These are phyloP conservation scores for Solanum habrochaites DNA, from an alignment of 257 asterid genomes.

Conservation along the genomic window DNA sequence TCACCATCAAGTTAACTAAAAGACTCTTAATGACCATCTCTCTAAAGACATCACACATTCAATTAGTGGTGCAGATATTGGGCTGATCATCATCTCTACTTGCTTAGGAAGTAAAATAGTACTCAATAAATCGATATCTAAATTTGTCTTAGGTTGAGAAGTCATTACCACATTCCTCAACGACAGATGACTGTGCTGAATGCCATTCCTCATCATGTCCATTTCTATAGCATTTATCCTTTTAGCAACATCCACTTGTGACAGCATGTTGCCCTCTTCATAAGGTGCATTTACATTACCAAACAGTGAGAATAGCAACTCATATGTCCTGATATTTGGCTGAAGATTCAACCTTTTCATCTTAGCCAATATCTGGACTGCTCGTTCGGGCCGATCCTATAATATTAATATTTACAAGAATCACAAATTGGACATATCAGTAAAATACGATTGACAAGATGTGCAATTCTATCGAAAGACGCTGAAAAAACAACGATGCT, in stretches of 20 bases:
- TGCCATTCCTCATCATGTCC: conserved; percentile 72
- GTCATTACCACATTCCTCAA: conserved; percentile 53
- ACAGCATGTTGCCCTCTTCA: conserved; percentile 43
- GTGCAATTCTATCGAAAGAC: neutral
- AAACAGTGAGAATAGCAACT: conserved; percentile 60
- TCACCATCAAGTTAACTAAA: neutral
- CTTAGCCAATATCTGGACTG: conserved; percentile 43
- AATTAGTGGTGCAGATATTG: neutral
- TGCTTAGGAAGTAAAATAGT: neutral
- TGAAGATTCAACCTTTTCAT: conserved; percentile 40
- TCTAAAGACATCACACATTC: neutral
- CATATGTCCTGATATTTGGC: conserved; percentile 73
- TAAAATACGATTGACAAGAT: neutral
- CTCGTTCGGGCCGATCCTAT: conserved; percentile 85
- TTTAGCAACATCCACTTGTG: conserved; percentile 58
- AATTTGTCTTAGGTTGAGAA: neutral
- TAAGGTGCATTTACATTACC: conserved; percentile 74
- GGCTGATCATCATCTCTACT: neutral
- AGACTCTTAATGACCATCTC: neutral
- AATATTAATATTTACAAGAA: conserved; percentile 12
- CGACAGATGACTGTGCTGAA: conserved; percentile 61
- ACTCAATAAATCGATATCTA: neutral
- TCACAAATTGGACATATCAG: neutral
- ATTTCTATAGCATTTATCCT: conserved; percentile 68
- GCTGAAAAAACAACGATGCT: neutral